Evolutionary conservation across 257 asterid species (phyloP).

Genomic region (Datura wrightii): DNA sequence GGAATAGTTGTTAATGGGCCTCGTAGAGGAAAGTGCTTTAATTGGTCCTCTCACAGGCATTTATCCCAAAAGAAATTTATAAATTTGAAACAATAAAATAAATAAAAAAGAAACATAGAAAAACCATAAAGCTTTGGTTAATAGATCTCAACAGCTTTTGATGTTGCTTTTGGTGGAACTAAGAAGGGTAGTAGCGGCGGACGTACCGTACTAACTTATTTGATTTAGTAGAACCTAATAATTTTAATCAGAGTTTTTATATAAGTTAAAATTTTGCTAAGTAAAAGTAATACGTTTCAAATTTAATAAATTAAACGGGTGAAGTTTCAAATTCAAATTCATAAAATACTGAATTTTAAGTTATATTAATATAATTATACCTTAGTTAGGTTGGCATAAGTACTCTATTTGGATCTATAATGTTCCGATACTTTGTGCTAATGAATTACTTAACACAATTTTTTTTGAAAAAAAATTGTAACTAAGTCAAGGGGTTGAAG

Average conservation of each 20-base stretch:
- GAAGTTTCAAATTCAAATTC: no score
- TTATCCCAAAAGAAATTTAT: constrained; percentile 1
- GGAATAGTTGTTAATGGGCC: constrained; percentile 28
- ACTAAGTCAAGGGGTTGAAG: neutral
- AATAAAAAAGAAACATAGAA: neutral
- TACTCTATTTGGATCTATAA: neutral
- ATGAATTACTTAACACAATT: no score
- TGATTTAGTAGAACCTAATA: neutral
- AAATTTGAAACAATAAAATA: neutral
- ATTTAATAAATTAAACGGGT: neutral
- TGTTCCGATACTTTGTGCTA: no score
- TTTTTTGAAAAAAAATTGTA: neutral
- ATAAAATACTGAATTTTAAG: no score
- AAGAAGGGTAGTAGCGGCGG: neutral
- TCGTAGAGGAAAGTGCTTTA: neutral
- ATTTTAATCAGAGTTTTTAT: no score
- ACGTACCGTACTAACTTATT: no score
- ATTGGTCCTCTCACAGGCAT: neutral
- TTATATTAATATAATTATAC: neutral
- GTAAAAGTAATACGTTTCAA: neutral
- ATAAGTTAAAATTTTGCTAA: neutral
- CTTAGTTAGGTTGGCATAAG: neutral
- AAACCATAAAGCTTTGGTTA: neutral
- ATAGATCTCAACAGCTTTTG: neutral
- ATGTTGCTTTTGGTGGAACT: neutral